Conservation (phyloP, 2,329 filamentous ascomycete genomes). For the Pestalotiopsis sp. region DNA sequence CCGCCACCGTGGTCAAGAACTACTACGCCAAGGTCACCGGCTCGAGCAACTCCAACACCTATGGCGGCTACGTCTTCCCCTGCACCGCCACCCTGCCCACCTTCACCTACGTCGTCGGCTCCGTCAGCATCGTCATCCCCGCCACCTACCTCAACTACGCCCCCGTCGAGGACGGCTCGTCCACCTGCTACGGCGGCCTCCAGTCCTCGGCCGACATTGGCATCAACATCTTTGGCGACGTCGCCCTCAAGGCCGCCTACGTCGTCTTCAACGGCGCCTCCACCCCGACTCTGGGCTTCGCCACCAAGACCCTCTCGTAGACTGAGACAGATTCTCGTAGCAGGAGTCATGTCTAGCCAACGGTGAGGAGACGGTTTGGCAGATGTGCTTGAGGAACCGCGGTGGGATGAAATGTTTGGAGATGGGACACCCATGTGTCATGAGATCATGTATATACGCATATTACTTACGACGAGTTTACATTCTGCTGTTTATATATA, state of each 20-base stretch:
- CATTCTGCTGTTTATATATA: background rate
- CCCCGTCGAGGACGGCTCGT: conserved; percentile 33
- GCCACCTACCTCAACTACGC: conserved; percentile 44
- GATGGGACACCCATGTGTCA: background rate
- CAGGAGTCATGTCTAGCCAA: background rate
- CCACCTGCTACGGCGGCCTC: conserved; percentile 38
- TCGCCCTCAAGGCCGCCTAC: conserved; percentile 67
- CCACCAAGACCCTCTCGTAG: conserved; percentile 27
- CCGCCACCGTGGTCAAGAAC: conserved; percentile 19
- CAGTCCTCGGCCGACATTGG: conserved; percentile 41
- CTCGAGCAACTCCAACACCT: conserved; percentile 19
- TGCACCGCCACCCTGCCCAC: conserved; percentile 43
- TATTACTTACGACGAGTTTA: background rate
- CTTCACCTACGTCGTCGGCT: conserved; percentile 43
- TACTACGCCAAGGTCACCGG: conserved; percentile 26
- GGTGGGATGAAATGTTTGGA: background rate
- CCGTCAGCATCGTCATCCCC: conserved; percentile 43
- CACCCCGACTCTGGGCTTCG: conserved; percentile 44
- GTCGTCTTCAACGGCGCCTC: conserved; percentile 55
- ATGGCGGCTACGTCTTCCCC: conserved; percentile 39
- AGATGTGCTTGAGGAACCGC: background rate
- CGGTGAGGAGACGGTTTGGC: background rate
- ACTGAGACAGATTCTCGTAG: background rate
- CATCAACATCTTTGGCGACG: conserved; percentile 64
- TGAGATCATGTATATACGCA: background rate